These are phyloP conservation scores for Aspergillus quadrilineatus DNA, from an alignment of 2,329 filamentous ascomycete species.

Conservation along the genomic window DNA sequence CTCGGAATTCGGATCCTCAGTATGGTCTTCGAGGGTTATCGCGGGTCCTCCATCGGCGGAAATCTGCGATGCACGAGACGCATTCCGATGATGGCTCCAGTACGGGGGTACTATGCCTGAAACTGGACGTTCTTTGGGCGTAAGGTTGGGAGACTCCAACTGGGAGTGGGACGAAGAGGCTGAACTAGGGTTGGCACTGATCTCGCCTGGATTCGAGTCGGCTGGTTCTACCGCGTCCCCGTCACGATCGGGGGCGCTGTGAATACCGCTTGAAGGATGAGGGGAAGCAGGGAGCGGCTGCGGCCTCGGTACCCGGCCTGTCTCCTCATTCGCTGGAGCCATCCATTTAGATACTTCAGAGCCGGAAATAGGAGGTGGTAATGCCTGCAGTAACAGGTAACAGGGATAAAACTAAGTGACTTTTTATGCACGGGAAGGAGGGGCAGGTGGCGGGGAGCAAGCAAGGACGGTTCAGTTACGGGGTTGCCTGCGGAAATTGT, in stretches of 20 bases:
- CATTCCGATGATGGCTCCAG: conserved; percentile 45
- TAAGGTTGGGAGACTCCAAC: conserved; percentile 16
- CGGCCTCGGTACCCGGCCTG: conserved; percentile 31
- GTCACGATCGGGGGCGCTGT: conserved; percentile 15
- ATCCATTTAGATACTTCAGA: conserved; percentile 39
- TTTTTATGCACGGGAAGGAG: conserved; percentile 17
- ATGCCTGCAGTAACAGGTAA: conserved; percentile 11
- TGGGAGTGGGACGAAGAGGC: conserved; percentile 2
- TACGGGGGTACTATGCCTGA: conserved; percentile 45
- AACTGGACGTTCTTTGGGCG: conserved; percentile 24
- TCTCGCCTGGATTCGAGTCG: conserved; percentile 9
- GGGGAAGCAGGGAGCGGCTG: conserved; percentile 27
- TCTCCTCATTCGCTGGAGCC: conserved; percentile 43
- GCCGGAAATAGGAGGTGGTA: conserved; percentile 5
- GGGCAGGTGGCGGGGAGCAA: conserved; percentile 14
- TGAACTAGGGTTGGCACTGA: conserved; percentile 16
- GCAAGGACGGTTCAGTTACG: conserved; percentile 10
- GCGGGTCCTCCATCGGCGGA: conserved; percentile 42
- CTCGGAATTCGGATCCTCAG: conserved; percentile 56
- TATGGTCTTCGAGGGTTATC: conserved; percentile 65
- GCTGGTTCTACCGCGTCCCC: conserved; percentile 11
- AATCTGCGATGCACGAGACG: conserved; percentile 42
- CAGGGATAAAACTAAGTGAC: conserved; percentile 19
- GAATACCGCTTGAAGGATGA: conserved; percentile 10
- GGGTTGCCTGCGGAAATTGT: conserved; percentile 5